Percentiles rank a stretch among this genome's conserved stretches.
These are phyloP conservation scores for Kuraishia capsulata DNA, from an alignment of 805 yeast genomes.

Conservation along the genomic window DNA sequence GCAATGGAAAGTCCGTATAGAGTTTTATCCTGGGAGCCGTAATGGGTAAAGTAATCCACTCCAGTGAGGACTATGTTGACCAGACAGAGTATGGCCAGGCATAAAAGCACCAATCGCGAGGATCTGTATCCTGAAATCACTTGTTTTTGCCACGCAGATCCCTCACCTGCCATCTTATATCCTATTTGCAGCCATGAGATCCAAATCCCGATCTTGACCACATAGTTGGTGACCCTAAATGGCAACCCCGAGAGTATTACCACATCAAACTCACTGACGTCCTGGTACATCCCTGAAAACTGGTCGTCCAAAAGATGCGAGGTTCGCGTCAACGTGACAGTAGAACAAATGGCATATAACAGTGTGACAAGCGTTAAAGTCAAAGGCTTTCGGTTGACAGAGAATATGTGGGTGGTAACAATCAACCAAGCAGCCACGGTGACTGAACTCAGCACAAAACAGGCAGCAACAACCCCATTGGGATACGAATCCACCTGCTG, in stretches of 20 bases:
- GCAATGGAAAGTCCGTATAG: background rate
- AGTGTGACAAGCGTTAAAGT: slow-evolving; percentile 51
- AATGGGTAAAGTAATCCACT: background rate
- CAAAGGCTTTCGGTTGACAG: slow-evolving; percentile 48
- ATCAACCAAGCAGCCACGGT: slow-evolving; percentile 68
- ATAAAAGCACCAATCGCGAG: too few species aligned
- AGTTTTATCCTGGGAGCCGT: background rate
- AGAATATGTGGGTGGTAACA: slow-evolving; percentile 42
- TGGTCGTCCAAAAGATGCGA: slow-evolving; percentile 39
- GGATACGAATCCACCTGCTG: slow-evolving; percentile 24
- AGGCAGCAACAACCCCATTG: slow-evolving; percentile 30
- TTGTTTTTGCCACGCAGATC: too few species aligned
- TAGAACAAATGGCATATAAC: slow-evolving; percentile 42
- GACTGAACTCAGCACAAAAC: slow-evolving; percentile 44
- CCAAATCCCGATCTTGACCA: slow-evolving; percentile 36
- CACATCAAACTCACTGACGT: slow-evolving; percentile 30
- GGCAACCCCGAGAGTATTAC: slow-evolving; percentile 26
- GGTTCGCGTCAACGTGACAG: slow-evolving; percentile 38
- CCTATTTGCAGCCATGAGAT: slow-evolving; percentile 49
- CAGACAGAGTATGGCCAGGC: background rate
- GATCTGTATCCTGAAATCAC: background rate
- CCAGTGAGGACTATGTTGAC: background rate
- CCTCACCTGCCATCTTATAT: slow-evolving; percentile 6
- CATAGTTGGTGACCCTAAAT: slow-evolving; percentile 27
- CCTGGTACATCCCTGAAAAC: slow-evolving; percentile 44